Evolutionary conservation across 495 filamentous ascomycete genomes (phyloP), one percentile per base, ranked within the genome.

Genomic region (Haplographium delicatum): DNA sequence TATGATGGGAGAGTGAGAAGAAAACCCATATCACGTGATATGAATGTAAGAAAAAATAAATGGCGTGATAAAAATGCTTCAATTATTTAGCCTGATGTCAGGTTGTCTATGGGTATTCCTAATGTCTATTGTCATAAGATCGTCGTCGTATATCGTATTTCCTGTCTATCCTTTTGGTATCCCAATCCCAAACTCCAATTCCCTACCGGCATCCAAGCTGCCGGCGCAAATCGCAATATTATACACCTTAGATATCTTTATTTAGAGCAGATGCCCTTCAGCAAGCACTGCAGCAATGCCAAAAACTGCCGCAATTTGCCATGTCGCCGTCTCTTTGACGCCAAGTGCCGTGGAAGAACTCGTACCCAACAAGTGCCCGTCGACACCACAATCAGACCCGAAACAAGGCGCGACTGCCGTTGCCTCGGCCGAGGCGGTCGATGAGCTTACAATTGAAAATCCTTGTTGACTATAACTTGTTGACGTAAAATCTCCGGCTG

Each of bases 391-490:
- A 30, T 43, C 44, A 2, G 16, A 0, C n/a, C 39, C 39, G 16
- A 40, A 47, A n/a, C 37, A 39, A n/a, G 51, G 24, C 1, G 31
- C 30, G 2, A 38, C 16, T 10, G 46, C 18, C 9, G 31, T 22
- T 24, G 47, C 15, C 19, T 19, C 19, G 13, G 15, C 10, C 5
- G 20, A 19, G 11, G 52, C 6, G 1, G 47, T 43, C 6, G 51
- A 15, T 9, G 47, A 40, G 13, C 28, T 45, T 34, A 42, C 39
- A 27, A 47, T 47, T 35, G 26, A 26, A 22, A 59, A 59, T 23
- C 59, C 55, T 25, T 62, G 47, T 15, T 51, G 22, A 48, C 56
- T 31, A 26, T 56, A 62, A 22, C 43, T 56, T 23, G 48, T 51
- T 9, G 51, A 13, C 1, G 42, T 5, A 51, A 56, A 11, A 41